A percentile compares a stretch with the other conserved stretches of the same genome.
phyloP scores from a whole-genome alignment of 139 green algal species.

The Nannochloris sp. region DNA sequence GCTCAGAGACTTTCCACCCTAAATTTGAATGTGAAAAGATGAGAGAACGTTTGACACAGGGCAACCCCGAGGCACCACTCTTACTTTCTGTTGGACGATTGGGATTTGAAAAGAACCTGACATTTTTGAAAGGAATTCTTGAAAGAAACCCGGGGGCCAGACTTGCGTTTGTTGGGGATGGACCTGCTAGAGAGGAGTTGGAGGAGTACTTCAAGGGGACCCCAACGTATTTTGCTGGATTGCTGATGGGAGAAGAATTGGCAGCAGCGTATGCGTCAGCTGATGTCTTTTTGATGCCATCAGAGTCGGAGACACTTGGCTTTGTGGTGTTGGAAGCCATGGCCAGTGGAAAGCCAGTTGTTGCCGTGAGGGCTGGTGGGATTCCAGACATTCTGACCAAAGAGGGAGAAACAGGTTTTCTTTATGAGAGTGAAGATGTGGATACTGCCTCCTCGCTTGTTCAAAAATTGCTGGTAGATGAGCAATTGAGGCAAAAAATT shows the following conservation, averaged over 20 bases:
- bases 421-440: conserved; percentile 30
- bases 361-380: conserved; percentile 81
- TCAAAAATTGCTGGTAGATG: conserved; percentile 2
- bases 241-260: conserved; percentile 81
- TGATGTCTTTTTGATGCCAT: conserved; percentile 96
- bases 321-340: conserved; percentile 98
- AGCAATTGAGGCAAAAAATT: conserved; percentile 17
- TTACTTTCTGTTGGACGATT: conserved; percentile 91
- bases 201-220: conserved; percentile 32
- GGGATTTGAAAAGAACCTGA: conserved; percentile 78
- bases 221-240: conserved; percentile 37
- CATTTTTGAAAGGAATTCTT: conserved; percentile 63
- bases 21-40: conserved; percentile 57
- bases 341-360: conserved; percentile 79
- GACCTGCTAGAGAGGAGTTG: conserved; percentile 65
- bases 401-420: conserved; percentile 43
- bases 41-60: conserved; percentile 55
- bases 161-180: conserved; percentile 91
- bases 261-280: conserved; percentile 79
- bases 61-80: conserved; percentile 59
- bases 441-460: neutral
- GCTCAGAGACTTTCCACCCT: conserved; percentile 76
- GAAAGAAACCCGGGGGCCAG: conserved; percentile 42
- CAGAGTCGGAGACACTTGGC: conserved; percentile 82
- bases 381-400: conserved; percentile 82